Conservation (phyloP, 129 eudicot species). For the Helianthus tuberosus region DNA sequence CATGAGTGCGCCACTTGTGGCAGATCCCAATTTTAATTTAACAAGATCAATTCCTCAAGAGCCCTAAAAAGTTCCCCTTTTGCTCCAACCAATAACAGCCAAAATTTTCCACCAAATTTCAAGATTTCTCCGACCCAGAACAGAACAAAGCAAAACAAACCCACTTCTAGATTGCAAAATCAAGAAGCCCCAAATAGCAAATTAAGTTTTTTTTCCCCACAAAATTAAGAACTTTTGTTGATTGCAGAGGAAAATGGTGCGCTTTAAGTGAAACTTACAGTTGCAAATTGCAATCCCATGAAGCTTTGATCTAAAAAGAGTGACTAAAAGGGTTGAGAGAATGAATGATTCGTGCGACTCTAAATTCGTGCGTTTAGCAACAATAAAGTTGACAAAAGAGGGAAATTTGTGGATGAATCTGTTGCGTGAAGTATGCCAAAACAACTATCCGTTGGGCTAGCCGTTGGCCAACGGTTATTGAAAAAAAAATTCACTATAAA, state of each 20-base stretch:
- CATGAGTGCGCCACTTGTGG: too few species aligned
- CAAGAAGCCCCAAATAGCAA: slow-evolving; percentile 19
- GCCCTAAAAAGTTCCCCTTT: background rate
- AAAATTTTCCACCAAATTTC: slow-evolving; percentile 27
- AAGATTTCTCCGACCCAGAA: background rate
- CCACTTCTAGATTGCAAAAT: slow-evolving; percentile 17
- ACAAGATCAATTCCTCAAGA: slow-evolving; percentile 17
- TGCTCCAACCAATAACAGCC: background rate
- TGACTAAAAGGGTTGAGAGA: slow-evolving; percentile 78
- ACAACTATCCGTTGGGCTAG: too few species aligned
- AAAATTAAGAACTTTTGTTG: slow-evolving; percentile 2
- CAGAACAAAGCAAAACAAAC: slow-evolving; percentile 19
- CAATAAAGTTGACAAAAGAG: too few species aligned
- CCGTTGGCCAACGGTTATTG: too few species aligned
- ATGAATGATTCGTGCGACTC: too few species aligned
- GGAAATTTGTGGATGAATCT: too few species aligned
- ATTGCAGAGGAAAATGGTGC: slow-evolving; percentile 15
- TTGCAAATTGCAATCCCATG: slow-evolving; percentile 57
- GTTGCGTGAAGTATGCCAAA: too few species aligned
- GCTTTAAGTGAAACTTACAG: slow-evolving; percentile 51
- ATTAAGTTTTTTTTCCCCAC: background rate
- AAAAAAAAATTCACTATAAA: too few species aligned
- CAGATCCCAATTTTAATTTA: slow-evolving; percentile 19
- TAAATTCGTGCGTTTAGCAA: too few species aligned
- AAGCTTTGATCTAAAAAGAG: slow-evolving; percentile 61